A percentile compares a stretch with the other conserved stretches of the same genome.
phyloP scores from a whole-genome alignment of 176 grass and related monocot genomes.

The Metroxylon sagu region DNA sequence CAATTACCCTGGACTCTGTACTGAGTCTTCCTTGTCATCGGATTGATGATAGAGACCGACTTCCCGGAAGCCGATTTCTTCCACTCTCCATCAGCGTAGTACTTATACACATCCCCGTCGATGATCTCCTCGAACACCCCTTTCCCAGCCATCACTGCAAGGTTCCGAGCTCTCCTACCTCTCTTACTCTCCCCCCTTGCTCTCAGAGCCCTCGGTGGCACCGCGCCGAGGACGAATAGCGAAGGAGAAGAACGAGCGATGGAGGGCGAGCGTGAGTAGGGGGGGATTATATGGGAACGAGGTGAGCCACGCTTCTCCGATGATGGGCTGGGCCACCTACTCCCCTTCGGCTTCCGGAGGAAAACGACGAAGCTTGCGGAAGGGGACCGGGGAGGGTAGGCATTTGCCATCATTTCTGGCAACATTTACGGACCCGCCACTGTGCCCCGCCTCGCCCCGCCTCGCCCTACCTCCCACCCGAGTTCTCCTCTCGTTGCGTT shows the following conservation, averaged over 20 bases:
- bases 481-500: no score
- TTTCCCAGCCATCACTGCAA: constrained; percentile 38
- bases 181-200: neutral
- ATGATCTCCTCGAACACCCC: constrained; percentile 64
- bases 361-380: no score
- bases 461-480: no score
- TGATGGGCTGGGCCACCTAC: no score
- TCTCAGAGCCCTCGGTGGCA: neutral
- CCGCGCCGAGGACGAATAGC: neutral
- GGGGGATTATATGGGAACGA: constrained; percentile 9
- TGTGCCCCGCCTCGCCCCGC: no score
- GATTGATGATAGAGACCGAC: constrained; percentile 88
- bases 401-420: no score
- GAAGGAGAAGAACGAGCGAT: neutral
- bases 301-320: constrained; percentile 2
- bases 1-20: constrained; percentile 79
- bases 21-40: constrained; percentile 71
- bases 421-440: no score
- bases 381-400: no score
- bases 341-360: no score
- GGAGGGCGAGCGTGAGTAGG: neutral
- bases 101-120: constrained; percentile 71
- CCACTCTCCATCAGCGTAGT: constrained; percentile 94
- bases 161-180: neutral
- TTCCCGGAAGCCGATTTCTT: constrained; percentile 66